phyloP scores from a whole-genome alignment of 768 basidiomycete species.

The Lanmaoa pseudosensibilis region DNA sequence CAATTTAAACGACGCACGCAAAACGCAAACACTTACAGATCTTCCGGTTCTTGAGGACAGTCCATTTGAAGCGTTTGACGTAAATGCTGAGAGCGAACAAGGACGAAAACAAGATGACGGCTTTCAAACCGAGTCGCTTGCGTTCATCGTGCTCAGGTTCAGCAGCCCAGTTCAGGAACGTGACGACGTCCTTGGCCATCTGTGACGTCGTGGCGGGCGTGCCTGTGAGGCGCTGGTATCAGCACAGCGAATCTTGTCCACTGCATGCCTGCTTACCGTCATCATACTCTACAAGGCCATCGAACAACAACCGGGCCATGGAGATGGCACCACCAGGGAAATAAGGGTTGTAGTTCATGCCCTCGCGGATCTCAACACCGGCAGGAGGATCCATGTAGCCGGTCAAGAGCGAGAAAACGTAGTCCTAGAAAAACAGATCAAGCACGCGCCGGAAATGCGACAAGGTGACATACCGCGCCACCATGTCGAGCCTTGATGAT shows the following conservation, averaged over 20 bases:
- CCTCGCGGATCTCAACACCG: constrained; percentile 91
- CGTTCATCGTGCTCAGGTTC: constrained; percentile 98
- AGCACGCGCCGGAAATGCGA: neutral
- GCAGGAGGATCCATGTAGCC: constrained; percentile 97
- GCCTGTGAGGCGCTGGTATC: constrained; percentile 43
- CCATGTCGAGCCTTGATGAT: constrained; percentile 99
- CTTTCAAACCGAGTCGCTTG: constrained; percentile 96
- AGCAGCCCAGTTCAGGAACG: constrained; percentile 94
- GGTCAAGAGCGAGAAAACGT: constrained; percentile 94
- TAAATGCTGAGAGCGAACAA: constrained; percentile 81
- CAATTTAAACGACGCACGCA: neutral
- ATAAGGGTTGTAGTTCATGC: constrained; percentile 98
- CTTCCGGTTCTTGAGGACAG: constrained; percentile 89
- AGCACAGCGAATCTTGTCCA: neutral
- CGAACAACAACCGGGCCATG: constrained; percentile 96
- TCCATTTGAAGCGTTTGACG: constrained; percentile 96
- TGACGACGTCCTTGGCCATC: constrained; percentile 98
- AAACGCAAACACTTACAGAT: constrained; percentile 57
- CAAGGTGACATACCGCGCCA: constrained; percentile 68
- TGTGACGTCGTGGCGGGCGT: constrained; percentile 97
- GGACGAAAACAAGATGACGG: constrained; percentile 87
- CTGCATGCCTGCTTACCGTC: constrained; percentile 59
- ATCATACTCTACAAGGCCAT: constrained; percentile 94
- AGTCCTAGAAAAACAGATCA: constrained; percentile 60
- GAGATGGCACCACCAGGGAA: constrained; percentile 99